Conservation (phyloP, 2,329 filamentous ascomycete species). For the Tolypocladium amazonense region DNA sequence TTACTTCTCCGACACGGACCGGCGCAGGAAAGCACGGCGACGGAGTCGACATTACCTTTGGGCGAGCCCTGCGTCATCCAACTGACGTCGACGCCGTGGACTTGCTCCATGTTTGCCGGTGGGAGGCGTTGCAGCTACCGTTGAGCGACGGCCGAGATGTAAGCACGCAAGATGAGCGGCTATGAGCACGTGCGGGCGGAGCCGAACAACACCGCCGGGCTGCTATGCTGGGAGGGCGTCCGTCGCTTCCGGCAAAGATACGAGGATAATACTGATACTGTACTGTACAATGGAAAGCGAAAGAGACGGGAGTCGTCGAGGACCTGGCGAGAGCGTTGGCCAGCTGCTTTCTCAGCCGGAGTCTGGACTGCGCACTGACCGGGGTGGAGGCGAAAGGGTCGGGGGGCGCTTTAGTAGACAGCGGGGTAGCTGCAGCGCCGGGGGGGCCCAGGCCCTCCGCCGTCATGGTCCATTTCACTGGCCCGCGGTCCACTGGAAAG, state of each 20-base stretch:
- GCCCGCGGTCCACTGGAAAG: neutral
- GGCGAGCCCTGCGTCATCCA: slow-evolving; percentile 77
- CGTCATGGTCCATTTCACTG: neutral
- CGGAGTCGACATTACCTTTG: slow-evolving; percentile 54
- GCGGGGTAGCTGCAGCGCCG: neutral
- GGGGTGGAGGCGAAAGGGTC: neutral
- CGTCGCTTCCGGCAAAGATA: neutral
- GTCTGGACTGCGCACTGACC: neutral
- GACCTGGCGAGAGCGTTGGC: neutral
- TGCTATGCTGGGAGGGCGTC: neutral
- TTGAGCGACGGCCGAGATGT: neutral
- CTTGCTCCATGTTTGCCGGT: slow-evolving; percentile 58
- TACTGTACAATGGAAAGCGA: neutral
- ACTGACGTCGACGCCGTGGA: slow-evolving; percentile 76
- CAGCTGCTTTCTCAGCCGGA: neutral
- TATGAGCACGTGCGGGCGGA: neutral
- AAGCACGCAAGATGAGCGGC: neutral
- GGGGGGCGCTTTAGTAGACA: neutral
- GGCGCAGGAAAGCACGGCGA: neutral
- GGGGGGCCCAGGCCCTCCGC: neutral
- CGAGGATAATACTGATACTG: neutral
- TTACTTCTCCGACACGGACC: neutral
- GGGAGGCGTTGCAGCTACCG: neutral
- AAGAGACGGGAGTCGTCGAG: neutral
- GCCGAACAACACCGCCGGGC: neutral